Conservation (phyloP, 2,329 filamentous ascomycete species). For the Basipetospora sp. region DNA sequence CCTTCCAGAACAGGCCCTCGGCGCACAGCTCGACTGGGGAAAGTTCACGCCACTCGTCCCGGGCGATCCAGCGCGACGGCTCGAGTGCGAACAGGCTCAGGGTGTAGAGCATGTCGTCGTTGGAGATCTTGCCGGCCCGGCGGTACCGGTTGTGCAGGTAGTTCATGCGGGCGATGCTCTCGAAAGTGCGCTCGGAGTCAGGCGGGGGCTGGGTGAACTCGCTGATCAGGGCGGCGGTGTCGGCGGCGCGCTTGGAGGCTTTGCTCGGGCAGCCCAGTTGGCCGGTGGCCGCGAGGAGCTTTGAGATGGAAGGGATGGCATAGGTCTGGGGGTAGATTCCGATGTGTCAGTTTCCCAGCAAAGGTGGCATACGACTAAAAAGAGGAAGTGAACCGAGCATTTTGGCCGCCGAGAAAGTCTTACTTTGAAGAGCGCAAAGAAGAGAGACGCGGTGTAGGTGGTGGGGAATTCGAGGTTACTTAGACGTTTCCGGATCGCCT, state of each 20-base stretch:
- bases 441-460: slow-evolving; percentile 32
- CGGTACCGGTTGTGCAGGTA: slow-evolving; percentile 46
- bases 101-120: slow-evolving; percentile 52
- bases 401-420: slow-evolving; percentile 4
- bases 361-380: background rate
- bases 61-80: slow-evolving; percentile 35
- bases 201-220: slow-evolving; percentile 32
- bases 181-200: slow-evolving; percentile 25
- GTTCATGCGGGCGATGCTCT: slow-evolving; percentile 49
- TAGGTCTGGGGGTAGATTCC: slow-evolving; percentile 21
- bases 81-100: slow-evolving; percentile 43
- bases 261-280: slow-evolving; percentile 31
- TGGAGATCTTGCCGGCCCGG: slow-evolving; percentile 41
- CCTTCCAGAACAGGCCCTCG: slow-evolving; percentile 42
- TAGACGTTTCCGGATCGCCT: background rate
- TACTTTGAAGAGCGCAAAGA: slow-evolving; percentile 45
- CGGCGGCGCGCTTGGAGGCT: slow-evolving; percentile 36
- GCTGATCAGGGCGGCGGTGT: slow-evolving; percentile 33
- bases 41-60: slow-evolving; percentile 42
- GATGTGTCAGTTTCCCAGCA: too few species aligned
- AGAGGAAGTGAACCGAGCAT: background rate
- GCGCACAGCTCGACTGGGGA: slow-evolving; percentile 41
- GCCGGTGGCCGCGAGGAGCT: slow-evolving; percentile 31
- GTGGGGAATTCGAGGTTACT: slow-evolving; percentile 39
- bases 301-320: slow-evolving; percentile 39